Evolutionary conservation across 2,329 filamentous ascomycete species (phyloP).

Genomic region (Trichoderma simmonsii): DNA sequence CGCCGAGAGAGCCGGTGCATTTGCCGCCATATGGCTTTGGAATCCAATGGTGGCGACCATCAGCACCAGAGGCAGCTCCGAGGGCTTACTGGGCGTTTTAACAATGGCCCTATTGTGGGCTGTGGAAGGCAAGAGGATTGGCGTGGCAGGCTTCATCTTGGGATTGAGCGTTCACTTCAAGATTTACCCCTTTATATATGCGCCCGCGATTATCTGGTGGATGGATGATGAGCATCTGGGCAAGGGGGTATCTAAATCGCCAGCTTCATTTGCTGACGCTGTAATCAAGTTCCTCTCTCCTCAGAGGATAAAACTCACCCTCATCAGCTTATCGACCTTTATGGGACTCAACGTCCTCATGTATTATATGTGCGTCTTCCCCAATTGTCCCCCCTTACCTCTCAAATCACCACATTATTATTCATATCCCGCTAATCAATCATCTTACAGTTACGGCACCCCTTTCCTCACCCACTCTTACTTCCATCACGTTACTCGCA

Average conservation of each 20-base stretch:
- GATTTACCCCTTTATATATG: slow-evolving; percentile 98
- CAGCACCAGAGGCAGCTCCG: slow-evolving; percentile 89
- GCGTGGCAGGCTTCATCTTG: slow-evolving; percentile 69
- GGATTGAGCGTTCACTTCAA: slow-evolving; percentile 93
- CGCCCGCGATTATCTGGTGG: slow-evolving; percentile 76
- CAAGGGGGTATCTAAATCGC: slow-evolving; percentile 5
- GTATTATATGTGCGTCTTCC: slow-evolving; percentile 63
- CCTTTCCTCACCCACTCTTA: slow-evolving; percentile 88
- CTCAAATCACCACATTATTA: not conserved
- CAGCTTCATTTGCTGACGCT: slow-evolving; percentile 24
- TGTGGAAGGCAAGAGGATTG: slow-evolving; percentile 59
- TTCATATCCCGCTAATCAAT: not conserved
- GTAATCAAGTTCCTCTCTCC: slow-evolving; percentile 48
- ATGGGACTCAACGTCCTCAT: slow-evolving; percentile 70
- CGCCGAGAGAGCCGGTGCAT: slow-evolving; percentile 61
- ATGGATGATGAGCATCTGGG: slow-evolving; percentile 57
- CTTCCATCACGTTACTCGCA: slow-evolving; percentile 85
- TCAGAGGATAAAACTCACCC: slow-evolving; percentile 54
- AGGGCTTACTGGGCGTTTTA: slow-evolving; percentile 82
- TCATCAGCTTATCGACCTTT: slow-evolving; percentile 71
- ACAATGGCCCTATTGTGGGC: slow-evolving; percentile 84
- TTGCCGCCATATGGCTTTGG: slow-evolving; percentile 84
- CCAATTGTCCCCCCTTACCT: not conserved
- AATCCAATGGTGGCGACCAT: slow-evolving; percentile 99
- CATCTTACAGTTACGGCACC: slow-evolving; percentile 61